Evolutionary conservation across 2,329 filamentous ascomycete genomes (phyloP), one percentile per base, ranked within the genome.

Genomic region (Beauveria sp.): DNA sequence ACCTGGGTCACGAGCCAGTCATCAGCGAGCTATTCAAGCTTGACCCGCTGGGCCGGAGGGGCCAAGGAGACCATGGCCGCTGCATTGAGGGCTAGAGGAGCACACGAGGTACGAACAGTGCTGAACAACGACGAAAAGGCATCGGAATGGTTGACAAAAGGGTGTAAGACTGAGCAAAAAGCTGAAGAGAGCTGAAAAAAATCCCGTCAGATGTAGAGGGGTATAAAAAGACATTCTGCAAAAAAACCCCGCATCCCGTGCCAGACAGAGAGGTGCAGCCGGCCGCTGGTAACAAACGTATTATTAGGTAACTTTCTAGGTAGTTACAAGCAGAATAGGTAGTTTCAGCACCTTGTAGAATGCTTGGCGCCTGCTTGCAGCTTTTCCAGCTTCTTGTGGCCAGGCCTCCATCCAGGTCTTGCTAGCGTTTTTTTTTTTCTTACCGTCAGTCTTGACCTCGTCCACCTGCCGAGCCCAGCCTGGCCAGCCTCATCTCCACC

Each of bases 401-500:
- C 34, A 16, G 34, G 12, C 47, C 47, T 30, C 47, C 47, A 50
- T 50, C 47, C 47, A 51, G n/a, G 49, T 51, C 16, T 6, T 51
- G n/a, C 6, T 40, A 24, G 50, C n/a, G 30, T 20, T n/a, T 12
- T 43, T 40, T 38, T 38, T 38, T 38, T 14, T 5, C 9, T 14
- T 38, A 5, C 34, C 2, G 14, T 12, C 50, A 47, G 20, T 12
- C 45, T 47, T 47, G 8, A 47, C 45, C 45, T 47, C 18, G 16
- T 38, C 9, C 28, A 57, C 54, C 55, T 57, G 55, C 55, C 55
- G 45, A 50, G 34, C 45, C 52, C 38, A 38, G 45, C 45, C 34
- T 43, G 45, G 45, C 55, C 46, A 58, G 45, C 45, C 55, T 50
- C 55, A 58, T 58, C 55, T 58, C 55, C 55, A 58, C 55, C 20